Percentiles rank a stretch among this genome's conserved stretches.
phyloP scores from a whole-genome alignment of 371 early-diverging fungal species.

The Mortierella sp. region DNA sequence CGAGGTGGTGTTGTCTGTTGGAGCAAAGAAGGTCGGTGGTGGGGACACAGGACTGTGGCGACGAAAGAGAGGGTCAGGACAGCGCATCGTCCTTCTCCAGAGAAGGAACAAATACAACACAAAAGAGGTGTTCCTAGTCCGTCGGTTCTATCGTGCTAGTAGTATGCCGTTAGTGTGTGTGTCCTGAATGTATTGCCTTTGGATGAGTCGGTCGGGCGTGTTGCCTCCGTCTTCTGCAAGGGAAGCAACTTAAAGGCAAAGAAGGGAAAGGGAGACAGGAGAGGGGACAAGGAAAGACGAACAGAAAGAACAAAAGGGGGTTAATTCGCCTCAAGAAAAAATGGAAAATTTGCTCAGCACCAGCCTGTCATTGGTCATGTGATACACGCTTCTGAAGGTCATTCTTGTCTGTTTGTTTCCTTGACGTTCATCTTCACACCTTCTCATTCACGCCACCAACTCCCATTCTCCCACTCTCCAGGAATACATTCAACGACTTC shows the following conservation, averaged over 20 bases:
- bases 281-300: not conserved
- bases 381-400: not conserved
- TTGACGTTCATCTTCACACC: not conserved
- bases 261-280: not conserved
- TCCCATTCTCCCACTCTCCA: not conserved
- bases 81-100: conserved; percentile 7
- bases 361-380: not conserved
- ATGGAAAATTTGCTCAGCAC: not conserved
- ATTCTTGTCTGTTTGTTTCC: not conserved
- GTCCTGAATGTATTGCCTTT: not conserved
- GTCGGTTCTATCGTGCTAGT: too few species aligned
- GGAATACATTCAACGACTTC: not conserved
- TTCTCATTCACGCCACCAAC: conserved; percentile 6
- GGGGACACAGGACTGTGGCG: not conserved
- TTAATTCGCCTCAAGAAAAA: not conserved
- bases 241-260: conserved; percentile 1
- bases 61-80: not conserved
- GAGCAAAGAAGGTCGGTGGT: not conserved
- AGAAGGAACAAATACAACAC: too few species aligned
- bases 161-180: not conserved
- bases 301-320: not conserved
- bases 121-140: not conserved
- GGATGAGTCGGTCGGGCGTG: not conserved
- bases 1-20: not conserved
- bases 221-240: conserved; percentile 8